Evolutionary conservation across 2,329 filamentous ascomycete genomes (phyloP), one percentile per base, ranked within the genome.

Genomic region (Cladosporium halotolerans): DNA sequence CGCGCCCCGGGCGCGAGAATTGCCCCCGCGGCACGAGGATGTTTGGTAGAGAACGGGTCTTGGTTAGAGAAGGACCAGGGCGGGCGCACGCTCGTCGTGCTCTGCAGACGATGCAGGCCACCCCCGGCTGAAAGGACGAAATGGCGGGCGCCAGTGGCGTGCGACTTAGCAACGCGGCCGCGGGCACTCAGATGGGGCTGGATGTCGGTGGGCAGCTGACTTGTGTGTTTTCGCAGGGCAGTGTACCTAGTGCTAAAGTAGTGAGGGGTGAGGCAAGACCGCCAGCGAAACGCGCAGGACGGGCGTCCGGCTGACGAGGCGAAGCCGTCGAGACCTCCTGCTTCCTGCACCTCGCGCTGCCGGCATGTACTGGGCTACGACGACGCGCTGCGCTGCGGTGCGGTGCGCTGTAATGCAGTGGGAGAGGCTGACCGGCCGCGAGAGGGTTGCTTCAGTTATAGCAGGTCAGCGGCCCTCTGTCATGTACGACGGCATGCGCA

Each of bases 241-340:
- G 23, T 5, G 23, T 28, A 18, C 16, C 16, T 18, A 18, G 16
- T 28, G 23, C 23, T 28, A 4, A 46, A 18, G 44, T 32, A 18
- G 44, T 32, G 44, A 40, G 45, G 10, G 32, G 11, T 9, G 28
- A 45, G 19, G 18, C n/a, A 45, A 32, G 42, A n/a, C 14, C 18
- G 45, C 36, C 45, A 48, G 45, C 45, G 36, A 41, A 48, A 31
- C 18, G 28, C 34, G 32, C 31, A 32, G 18, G 28, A 16, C 23
- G 31, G 45, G 14, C 36, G 45, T 48, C 45, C 45, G 45, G 45
- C 45, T 48, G 45, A 48, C 36, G 45, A 48, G 34, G 14, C n/a
- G 34, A 32, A 34, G 34, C 16, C 45, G 38, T 38, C 16, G 34
- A 46, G 16, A 18, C 16, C 7, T 28, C 23, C 23, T 28, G 23